Percentiles rank a stretch among this genome's conserved stretches.
Evolutionary conservation across 352 stramenopile species (phyloP).

Genomic region (Phytophthora cactorum): DNA sequence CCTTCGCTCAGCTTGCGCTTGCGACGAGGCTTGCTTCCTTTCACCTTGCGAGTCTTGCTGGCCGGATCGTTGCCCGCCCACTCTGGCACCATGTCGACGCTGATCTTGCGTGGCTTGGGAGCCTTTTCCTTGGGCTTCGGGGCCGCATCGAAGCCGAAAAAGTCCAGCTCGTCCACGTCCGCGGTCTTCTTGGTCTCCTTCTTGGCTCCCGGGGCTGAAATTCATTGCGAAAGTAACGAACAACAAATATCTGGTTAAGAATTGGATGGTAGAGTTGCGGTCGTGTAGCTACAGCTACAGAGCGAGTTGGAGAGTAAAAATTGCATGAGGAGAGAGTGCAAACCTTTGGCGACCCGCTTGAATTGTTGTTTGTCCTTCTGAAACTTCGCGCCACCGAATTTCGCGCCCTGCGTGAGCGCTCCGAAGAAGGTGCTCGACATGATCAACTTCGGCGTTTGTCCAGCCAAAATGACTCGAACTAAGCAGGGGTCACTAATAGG

Average conservation of each 20-base stretch:
- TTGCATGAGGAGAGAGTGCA: slow-evolving; percentile 8
- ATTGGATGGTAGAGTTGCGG: not conserved
- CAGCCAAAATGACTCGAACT: slow-evolving; percentile 26
- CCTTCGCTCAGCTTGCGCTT: slow-evolving; percentile 88
- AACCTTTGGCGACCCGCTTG: slow-evolving; percentile 33
- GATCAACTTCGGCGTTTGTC: slow-evolving; percentile 27
- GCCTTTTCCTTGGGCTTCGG: slow-evolving; percentile 42
- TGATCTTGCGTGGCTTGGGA: slow-evolving; percentile 63
- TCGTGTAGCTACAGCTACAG: slow-evolving; percentile 9
- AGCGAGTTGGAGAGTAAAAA: slow-evolving; percentile 1
- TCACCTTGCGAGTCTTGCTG: slow-evolving; percentile 46
- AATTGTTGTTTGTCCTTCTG: slow-evolving; percentile 69
- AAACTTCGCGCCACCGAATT: slow-evolving; percentile 68
- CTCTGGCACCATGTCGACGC: slow-evolving; percentile 68
- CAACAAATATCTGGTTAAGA: slow-evolving; percentile 10
- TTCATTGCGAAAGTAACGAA: slow-evolving; percentile 10
- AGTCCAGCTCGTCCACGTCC: slow-evolving; percentile 68
- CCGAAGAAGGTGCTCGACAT: slow-evolving; percentile 82
- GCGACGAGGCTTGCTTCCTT: slow-evolving; percentile 74
- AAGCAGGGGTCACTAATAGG: slow-evolving; percentile 5
- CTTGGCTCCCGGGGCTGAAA: slow-evolving; percentile 15
- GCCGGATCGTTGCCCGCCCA: slow-evolving; percentile 63
- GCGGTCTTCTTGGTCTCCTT: slow-evolving; percentile 29
- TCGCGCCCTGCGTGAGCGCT: slow-evolving; percentile 68
- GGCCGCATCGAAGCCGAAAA: slow-evolving; percentile 76